phyloP scores from a whole-genome alignment of 2,329 filamentous ascomycete species.

The Calcarisporium arbuscula region DNA sequence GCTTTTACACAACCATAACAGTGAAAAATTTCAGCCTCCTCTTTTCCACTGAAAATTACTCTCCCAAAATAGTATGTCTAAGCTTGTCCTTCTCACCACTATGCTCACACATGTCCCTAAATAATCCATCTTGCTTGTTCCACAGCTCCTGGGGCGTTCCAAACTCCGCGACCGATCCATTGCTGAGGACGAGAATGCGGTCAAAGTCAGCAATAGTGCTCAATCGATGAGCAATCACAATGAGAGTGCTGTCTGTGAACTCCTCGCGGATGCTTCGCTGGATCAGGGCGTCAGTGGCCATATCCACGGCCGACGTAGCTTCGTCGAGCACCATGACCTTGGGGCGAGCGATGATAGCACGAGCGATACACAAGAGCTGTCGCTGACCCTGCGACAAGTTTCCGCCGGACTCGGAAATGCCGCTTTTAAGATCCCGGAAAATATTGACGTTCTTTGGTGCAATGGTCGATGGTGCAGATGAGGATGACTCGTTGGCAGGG shows the following conservation, averaged over 20 bases:
- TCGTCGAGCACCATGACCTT: constrained; percentile 78
- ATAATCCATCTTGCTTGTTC: constrained; percentile 44
- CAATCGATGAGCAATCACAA: constrained; percentile 71
- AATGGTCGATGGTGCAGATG: constrained; percentile 24
- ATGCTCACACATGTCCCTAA: constrained; percentile 57
- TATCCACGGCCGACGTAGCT: constrained; percentile 72
- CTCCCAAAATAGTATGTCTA: constrained; percentile 35
- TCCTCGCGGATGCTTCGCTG: constrained; percentile 68
- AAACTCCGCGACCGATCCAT: constrained; percentile 62
- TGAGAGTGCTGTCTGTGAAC: constrained; percentile 60
- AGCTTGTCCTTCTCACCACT: constrained; percentile 53
- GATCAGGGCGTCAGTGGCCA: constrained; percentile 68
- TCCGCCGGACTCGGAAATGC: constrained; percentile 64
- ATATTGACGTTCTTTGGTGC: constrained; percentile 53
- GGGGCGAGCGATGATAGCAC: constrained; percentile 64
- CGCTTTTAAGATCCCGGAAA: constrained; percentile 55
- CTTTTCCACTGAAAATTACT: constrained; percentile 6
- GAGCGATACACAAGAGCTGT: constrained; percentile 68
- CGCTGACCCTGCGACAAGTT: constrained; percentile 73
- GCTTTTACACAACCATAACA: no score
- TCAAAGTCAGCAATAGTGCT: constrained; percentile 75
- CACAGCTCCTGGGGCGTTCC: constrained; percentile 59
- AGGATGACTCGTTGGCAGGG: constrained; percentile 31
- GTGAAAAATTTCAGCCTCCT: no score
- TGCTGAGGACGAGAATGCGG: constrained; percentile 63